Evolutionary conservation across 805 yeast genomes (phyloP).

Genomic region (Wickerhamomyces chambardii): DNA sequence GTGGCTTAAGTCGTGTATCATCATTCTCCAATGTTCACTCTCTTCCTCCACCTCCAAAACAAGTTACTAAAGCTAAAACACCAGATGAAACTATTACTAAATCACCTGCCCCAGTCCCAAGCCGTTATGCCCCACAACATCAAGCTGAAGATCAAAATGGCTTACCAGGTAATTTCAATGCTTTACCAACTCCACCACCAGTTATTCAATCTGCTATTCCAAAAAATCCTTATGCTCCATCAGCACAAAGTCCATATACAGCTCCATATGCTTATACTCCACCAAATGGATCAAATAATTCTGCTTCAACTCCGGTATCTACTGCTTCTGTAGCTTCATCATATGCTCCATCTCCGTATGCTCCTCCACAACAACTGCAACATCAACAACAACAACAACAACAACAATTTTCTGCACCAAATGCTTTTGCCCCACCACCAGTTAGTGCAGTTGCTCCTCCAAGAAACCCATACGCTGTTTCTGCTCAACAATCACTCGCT

Average conservation of each 20-base stretch:
- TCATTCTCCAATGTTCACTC: slow-evolving; percentile 18
- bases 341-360: not conserved
- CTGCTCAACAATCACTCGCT: too few relatives aligned
- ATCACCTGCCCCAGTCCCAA: slow-evolving; percentile 17
- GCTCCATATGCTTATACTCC: slow-evolving; percentile 1
- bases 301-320: slow-evolving; percentile 4
- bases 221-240: slow-evolving; percentile 28
- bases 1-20: slow-evolving; percentile 7
- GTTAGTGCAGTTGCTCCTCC: slow-evolving; percentile 31
- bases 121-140: slow-evolving; percentile 26
- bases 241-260: slow-evolving; percentile 8
- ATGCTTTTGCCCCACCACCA: slow-evolving; percentile 14
- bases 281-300: slow-evolving; percentile 8
- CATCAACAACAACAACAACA: slow-evolving; percentile 1
- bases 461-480: slow-evolving; percentile 30
- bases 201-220: slow-evolving; percentile 7
- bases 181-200: slow-evolving; percentile 13
- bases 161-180: slow-evolving; percentile 17
- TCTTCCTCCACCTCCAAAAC: slow-evolving; percentile 26
- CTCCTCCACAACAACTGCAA: slow-evolving; percentile 6
- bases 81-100: slow-evolving; percentile 6
- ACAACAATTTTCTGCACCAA: slow-evolving; percentile 18
- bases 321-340: too few relatives aligned
- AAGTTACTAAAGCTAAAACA: slow-evolving; percentile 17
- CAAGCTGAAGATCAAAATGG: slow-evolving; percentile 12